Evolutionary conservation across 352 stramenopile genomes (phyloP).

Genomic region (Stephanocyclus meneghinianus): DNA sequence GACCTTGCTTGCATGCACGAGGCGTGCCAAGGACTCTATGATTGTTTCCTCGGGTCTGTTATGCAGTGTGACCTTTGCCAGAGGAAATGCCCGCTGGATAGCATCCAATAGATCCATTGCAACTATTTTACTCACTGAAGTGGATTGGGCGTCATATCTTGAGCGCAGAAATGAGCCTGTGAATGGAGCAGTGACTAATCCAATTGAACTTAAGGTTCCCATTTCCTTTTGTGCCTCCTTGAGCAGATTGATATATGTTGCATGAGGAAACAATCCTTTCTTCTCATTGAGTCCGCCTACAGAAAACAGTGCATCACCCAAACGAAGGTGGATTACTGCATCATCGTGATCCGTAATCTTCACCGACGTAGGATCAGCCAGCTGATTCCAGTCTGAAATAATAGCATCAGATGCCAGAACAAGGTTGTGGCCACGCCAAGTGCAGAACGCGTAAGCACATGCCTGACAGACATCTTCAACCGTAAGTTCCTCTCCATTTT

Average conservation of each 20-base stretch:
- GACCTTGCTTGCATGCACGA: not conserved
- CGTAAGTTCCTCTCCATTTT: not conserved
- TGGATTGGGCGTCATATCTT: not conserved
- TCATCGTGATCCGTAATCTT: not conserved
- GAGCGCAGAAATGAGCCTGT: not conserved
- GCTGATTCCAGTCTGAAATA: not conserved
- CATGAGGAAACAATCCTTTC: constrained; percentile 8
- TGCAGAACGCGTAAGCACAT: not conserved
- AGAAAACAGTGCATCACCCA: constrained; percentile 1
- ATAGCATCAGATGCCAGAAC: not conserved
- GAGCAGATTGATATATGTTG: constrained; percentile 6
- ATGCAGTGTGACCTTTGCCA: not conserved
- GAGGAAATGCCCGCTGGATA: not conserved
- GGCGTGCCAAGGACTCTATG: not conserved
- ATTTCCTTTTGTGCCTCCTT: not conserved
- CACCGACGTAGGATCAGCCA: not conserved
- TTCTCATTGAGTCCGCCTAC: not conserved
- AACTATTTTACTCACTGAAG: constrained; percentile 4
- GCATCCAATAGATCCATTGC: constrained; percentile 4
- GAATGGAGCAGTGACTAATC: constrained; percentile 3
- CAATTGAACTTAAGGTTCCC: not conserved
- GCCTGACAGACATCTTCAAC: not conserved
- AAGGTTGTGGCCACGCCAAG: not conserved
- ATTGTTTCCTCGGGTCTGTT: constrained; percentile 3
- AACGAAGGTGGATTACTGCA: constrained; percentile 6